phyloP scores from a whole-genome alignment of 169 alveolate genomes.

The Eimeria acervulina region DNA sequence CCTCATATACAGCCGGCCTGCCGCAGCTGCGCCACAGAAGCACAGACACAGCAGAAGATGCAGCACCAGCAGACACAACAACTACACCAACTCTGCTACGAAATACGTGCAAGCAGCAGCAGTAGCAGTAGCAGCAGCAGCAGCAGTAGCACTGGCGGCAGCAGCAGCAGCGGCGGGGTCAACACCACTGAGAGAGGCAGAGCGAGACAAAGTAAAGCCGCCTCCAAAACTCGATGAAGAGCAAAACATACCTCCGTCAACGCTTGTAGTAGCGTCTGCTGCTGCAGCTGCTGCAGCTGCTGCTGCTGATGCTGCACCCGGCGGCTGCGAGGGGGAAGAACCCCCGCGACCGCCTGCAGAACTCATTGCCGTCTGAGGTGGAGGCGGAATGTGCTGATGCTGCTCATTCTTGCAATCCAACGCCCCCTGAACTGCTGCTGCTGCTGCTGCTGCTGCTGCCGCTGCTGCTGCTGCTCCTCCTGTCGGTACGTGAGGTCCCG shows the following conservation, averaged over 20 bases:
- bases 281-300: conserved; percentile 69
- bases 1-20: conserved; percentile 70
- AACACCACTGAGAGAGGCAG: not conserved
- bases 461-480: conserved; percentile 41
- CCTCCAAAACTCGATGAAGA: not conserved
- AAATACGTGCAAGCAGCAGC: not conserved
- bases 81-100: not conserved
- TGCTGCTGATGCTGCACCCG: conserved; percentile 65
- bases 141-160: not conserved
- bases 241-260: conserved; percentile 37
- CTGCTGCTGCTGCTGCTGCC: conserved; percentile 56
- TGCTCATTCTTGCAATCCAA: conserved; percentile 43
- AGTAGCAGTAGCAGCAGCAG: conserved; percentile 35
- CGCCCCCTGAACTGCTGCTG: conserved; percentile 44
- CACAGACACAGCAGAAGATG: not conserved
- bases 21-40: conserved; percentile 40
- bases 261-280: conserved; percentile 29
- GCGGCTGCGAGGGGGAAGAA: conserved; percentile 61
- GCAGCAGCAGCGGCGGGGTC: conserved; percentile 15
- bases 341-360: conserved; percentile 71
- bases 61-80: conserved; percentile 18
- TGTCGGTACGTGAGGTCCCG: conserved; percentile 35
- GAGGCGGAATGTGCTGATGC: conserved; percentile 19
- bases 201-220: not conserved
- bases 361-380: conserved; percentile 69